Conservation (phyloP, 2,329 filamentous ascomycete species). For the Aureobasidium vineae region DNA sequence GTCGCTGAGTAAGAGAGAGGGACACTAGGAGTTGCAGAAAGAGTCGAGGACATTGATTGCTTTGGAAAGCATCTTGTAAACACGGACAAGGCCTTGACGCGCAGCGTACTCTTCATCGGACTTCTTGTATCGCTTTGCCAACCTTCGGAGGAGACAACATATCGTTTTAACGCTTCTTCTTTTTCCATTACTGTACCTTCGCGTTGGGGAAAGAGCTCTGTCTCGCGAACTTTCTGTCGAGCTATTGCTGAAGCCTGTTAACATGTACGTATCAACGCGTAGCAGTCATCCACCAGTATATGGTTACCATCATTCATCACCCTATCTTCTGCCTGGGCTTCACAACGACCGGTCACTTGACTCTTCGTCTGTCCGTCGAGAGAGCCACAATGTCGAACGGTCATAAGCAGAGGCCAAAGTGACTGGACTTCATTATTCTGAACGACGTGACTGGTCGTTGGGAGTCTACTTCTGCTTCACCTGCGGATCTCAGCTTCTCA, state of each 20-base stretch:
- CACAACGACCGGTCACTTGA: conserved; percentile 3
- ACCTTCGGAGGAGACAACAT: conserved; percentile 10
- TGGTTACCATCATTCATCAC: neutral
- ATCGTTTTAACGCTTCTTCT: conserved; percentile 17
- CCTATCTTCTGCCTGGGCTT: neutral
- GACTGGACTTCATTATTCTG: neutral
- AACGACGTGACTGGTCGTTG: conserved; percentile 20
- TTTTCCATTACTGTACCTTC: conserved; percentile 22
- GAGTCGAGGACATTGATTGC: conserved; percentile 12
- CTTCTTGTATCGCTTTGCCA: conserved; percentile 18
- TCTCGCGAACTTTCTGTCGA: conserved; percentile 5
- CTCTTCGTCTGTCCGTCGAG: neutral
- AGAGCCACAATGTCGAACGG: neutral
- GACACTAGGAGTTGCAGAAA: neutral
- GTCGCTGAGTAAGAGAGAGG: neutral
- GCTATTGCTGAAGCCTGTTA: conserved; percentile 19
- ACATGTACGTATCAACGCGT: conserved; percentile 25
- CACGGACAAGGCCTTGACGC: neutral
- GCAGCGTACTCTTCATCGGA: neutral
- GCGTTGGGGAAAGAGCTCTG: neutral
- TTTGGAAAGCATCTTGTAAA: conserved; percentile 20
- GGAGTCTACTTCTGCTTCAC: neutral
- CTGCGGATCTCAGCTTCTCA: neutral
- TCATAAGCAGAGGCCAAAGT: neutral
- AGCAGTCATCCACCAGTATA: conserved; percentile 15